A percentile compares a stretch with the other conserved stretches of the same genome.
Evolutionary conservation across 139 green algal species (phyloP).

Genomic region (Chlamydomonas sphaeroides): DNA sequence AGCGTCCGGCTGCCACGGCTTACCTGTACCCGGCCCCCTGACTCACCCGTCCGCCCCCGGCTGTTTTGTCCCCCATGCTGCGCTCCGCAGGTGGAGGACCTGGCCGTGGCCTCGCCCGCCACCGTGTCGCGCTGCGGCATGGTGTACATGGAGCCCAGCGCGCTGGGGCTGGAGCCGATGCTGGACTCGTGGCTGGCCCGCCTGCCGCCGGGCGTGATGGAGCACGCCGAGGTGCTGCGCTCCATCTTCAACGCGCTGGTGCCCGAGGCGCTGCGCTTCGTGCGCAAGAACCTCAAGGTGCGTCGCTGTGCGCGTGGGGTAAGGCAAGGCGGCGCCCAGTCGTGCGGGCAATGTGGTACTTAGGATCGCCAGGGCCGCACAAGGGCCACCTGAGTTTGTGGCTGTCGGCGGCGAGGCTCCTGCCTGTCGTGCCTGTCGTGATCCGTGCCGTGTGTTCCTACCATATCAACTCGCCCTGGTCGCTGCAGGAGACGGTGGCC

Average conservation of each 20-base stretch:
- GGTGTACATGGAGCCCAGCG: constrained; percentile 86
- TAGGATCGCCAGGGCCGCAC: too few species aligned
- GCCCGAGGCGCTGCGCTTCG: constrained; percentile 65
- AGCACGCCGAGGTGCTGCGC: constrained; percentile 47
- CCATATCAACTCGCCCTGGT: too few species aligned
- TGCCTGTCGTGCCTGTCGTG: too few species aligned
- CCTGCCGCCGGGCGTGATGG: constrained; percentile 53
- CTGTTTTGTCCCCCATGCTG: neutral
- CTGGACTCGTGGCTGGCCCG: constrained; percentile 71
- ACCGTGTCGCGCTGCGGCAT: constrained; percentile 85
- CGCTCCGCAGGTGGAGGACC: constrained; percentile 71
- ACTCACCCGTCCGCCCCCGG: neutral
- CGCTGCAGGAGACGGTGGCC: constrained; percentile 71
- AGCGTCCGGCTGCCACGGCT: neutral
- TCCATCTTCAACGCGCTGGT: constrained; percentile 72
- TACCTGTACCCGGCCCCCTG: too few species aligned
- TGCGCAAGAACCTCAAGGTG: constrained; percentile 70
- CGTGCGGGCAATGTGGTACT: too few species aligned
- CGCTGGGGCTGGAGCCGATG: constrained; percentile 75
- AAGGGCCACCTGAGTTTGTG: too few species aligned
- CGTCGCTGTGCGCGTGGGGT: too few species aligned
- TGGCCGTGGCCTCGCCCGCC: constrained; percentile 78
- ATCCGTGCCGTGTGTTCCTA: neutral
- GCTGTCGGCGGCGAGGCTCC: too few species aligned
- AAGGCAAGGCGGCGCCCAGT: too few species aligned